phyloP scores from a whole-genome alignment of 345 rosid species.

The Eucalyptus tenuipes region DNA sequence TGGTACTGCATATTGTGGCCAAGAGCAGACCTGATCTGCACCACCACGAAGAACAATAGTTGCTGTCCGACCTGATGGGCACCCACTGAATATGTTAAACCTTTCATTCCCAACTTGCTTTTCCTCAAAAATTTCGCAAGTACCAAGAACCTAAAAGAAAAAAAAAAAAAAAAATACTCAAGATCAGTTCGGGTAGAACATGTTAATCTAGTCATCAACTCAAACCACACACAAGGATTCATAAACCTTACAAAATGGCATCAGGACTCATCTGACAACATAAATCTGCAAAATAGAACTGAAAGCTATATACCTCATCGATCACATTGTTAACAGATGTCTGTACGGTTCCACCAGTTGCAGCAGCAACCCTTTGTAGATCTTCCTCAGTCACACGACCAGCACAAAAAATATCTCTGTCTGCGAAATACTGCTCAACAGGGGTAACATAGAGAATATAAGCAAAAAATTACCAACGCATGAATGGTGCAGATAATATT shows the following conservation, averaged over 20 bases:
- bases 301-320: conserved; percentile 42
- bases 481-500: background rate
- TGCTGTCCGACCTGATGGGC: conserved; percentile 90
- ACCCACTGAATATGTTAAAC: conserved; percentile 95
- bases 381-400: conserved; percentile 99
- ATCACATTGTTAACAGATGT: conserved; percentile 91
- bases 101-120: conserved; percentile 98
- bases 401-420: conserved; percentile 97
- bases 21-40: conserved; percentile 85
- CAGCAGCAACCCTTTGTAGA: conserved; percentile 89
- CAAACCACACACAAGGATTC: background rate
- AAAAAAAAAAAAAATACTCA: conserved; percentile 4
- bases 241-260: background rate
- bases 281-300: background rate
- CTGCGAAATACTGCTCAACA: conserved; percentile 82
- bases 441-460: background rate
- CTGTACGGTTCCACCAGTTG: conserved; percentile 93
- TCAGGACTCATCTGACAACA: background rate
- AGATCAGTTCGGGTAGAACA: background rate
- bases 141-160: conserved; percentile 74
- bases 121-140: conserved; percentile 94
- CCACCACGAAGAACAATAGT: conserved; percentile 99
- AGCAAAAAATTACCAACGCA: background rate
- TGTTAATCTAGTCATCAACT: background rate
- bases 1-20: background rate